A percentile compares a stretch with the other conserved stretches of the same genome.
Evolutionary conservation across 495 filamentous ascomycete genomes (phyloP).

Genomic region (Beverwykella pulmonaria): DNA sequence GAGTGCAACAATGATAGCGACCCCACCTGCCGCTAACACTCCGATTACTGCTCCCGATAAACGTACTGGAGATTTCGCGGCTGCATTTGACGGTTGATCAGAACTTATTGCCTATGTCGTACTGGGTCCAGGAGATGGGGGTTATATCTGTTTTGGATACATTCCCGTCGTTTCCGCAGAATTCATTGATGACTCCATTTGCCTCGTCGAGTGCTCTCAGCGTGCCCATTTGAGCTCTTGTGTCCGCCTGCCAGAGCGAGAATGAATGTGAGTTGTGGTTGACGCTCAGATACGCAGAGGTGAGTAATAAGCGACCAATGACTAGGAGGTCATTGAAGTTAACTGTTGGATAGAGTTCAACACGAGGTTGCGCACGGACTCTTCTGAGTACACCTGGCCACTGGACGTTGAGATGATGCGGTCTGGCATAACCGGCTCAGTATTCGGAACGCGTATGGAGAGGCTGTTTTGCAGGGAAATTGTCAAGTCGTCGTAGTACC

Average conservation of each 20-base stretch:
- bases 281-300: slow-evolving; percentile 15
- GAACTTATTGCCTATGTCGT: too few species aligned
- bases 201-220: background rate
- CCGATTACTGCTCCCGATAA: slow-evolving; percentile 11
- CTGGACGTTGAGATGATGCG: background rate
- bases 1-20: background rate
- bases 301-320: slow-evolving; percentile 12
- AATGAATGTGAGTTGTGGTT: slow-evolving; percentile 18
- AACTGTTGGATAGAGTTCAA: slow-evolving; percentile 4
- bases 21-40: background rate
- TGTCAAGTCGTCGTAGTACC: slow-evolving; percentile 14
- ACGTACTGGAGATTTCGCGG: too few species aligned
- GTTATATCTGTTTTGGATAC: too few species aligned
- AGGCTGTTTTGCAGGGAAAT: slow-evolving; percentile 4
- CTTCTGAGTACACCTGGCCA: background rate
- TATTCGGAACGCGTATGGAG: slow-evolving; percentile 19
- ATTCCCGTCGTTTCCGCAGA: background rate
- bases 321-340: slow-evolving; percentile 7
- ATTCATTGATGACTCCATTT: background rate
- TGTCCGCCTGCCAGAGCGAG: slow-evolving; percentile 15
- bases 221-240: background rate
- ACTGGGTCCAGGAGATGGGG: background rate
- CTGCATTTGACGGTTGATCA: background rate
- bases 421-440: slow-evolving; percentile 8
- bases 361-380: background rate